Evolutionary conservation across 208 protist species (phyloP).

Genomic region (Crithidia expoeki): DNA sequence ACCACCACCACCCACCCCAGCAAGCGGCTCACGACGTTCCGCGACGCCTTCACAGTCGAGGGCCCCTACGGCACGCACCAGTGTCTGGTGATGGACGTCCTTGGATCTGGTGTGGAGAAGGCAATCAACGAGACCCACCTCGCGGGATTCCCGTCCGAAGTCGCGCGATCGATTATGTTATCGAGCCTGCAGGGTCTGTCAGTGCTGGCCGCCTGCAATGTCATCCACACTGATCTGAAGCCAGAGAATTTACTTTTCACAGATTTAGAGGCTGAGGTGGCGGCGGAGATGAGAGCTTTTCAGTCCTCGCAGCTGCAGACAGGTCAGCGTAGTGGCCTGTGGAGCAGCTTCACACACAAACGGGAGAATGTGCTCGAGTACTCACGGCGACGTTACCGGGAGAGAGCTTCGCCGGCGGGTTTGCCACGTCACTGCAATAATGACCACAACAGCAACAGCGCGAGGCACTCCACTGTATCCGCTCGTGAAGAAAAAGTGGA

Average conservation of each 20-base stretch:
- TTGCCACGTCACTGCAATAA: neutral
- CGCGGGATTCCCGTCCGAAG: conserved; percentile 87
- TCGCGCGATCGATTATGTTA: conserved; percentile 65
- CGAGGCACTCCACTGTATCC: neutral
- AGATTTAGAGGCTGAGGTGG: conserved; percentile 40
- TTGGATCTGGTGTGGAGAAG: conserved; percentile 92
- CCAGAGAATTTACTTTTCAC: conserved; percentile 91
- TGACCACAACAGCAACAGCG: neutral
- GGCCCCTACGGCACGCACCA: conserved; percentile 77
- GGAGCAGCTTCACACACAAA: conserved; percentile 33
- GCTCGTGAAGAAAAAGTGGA: neutral
- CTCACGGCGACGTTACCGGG: conserved; percentile 18
- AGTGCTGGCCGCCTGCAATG: conserved; percentile 85
- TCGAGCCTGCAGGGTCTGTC: conserved; percentile 68
- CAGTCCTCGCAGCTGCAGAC: conserved; percentile 33
- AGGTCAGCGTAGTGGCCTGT: conserved; percentile 16
- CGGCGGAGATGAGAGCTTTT: conserved; percentile 37
- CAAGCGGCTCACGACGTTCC: conserved; percentile 38
- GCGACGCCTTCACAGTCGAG: conserved; percentile 55
- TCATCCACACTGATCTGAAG: conserved; percentile 96
- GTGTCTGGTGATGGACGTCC: conserved; percentile 94
- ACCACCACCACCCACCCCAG: neutral
- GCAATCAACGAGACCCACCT: conserved; percentile 92
- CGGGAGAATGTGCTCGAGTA: conserved; percentile 31
- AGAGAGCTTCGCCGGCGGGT: neutral